These are phyloP conservation scores for Jamesozyma hellenica DNA, from an alignment of 805 yeast species.

Conservation along the genomic window DNA sequence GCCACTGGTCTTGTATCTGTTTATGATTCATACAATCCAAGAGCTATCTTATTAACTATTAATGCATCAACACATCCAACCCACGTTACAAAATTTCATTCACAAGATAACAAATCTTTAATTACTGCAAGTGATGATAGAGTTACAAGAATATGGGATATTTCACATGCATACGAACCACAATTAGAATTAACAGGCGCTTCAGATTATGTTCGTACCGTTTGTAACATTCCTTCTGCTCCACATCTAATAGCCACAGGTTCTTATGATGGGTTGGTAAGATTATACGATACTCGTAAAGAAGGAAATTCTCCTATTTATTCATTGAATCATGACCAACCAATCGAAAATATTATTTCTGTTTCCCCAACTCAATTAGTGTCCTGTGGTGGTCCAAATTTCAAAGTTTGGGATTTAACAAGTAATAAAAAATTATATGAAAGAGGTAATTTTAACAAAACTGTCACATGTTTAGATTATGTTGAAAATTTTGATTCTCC, in stretches of 20 bases:
- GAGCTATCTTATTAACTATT: constrained; percentile 68
- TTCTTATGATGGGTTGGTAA: constrained; percentile 79
- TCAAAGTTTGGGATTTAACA: constrained; percentile 88
- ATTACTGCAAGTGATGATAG: constrained; percentile 90
- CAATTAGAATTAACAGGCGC: constrained; percentile 61
- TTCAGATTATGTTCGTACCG: constrained; percentile 80
- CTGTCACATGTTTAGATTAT: constrained; percentile 65
- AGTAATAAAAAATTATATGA: constrained; percentile 56
- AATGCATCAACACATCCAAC: constrained; percentile 82
- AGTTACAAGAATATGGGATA: constrained; percentile 78
- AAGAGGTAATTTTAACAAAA: constrained; percentile 81
- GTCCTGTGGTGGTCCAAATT: constrained; percentile 70
- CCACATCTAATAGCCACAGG: constrained; percentile 83
- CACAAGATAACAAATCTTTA: constrained; percentile 50
- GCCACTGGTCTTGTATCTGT: constrained; percentile 89
- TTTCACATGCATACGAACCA: constrained; percentile 68
- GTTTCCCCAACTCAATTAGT: constrained; percentile 62
- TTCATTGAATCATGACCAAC: constrained; percentile 60
- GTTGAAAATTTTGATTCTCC: constrained; percentile 26
- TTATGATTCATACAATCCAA: constrained; percentile 72
- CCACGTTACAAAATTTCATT: constrained; percentile 86
- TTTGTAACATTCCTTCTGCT: constrained; percentile 62
- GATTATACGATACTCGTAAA: constrained; percentile 73
- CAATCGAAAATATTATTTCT: constrained; percentile 78
- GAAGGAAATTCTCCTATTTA: constrained; percentile 42